Conservation (phyloP, 352 stramenopile genomes). For the Phytopythium kandeliae region DNA sequence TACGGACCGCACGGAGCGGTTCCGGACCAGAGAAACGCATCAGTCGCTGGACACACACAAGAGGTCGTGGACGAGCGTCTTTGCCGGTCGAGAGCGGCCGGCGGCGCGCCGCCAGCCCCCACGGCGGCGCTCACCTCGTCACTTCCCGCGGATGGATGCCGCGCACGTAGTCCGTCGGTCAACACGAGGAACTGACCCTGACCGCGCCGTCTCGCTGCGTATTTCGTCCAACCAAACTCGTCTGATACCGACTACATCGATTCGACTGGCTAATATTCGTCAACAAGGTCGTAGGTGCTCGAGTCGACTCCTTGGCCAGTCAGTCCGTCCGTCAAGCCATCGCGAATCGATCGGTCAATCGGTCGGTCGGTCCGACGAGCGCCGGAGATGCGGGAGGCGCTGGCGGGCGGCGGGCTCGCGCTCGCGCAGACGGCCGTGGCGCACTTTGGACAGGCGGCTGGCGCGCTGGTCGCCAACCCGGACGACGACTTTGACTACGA, state of each 20-base stretch:
- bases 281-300: too few relatives aligned
- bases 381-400: conserved; percentile 39
- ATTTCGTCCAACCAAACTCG: neutral
- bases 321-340: too few relatives aligned
- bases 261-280: too few relatives aligned
- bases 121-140: too few relatives aligned
- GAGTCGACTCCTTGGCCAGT: too few relatives aligned
- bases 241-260: neutral
- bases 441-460: conserved; percentile 40
- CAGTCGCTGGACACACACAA: neutral
- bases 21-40: neutral
- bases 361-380: too few relatives aligned
- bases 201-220: too few relatives aligned
- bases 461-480: conserved; percentile 27
- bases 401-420: conserved; percentile 35
- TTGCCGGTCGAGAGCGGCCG: neutral
- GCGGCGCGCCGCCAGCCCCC: neutral
- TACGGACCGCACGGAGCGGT: neutral
- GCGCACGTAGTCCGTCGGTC: neutral
- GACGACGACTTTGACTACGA: conserved; percentile 79
- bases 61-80: neutral
- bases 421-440: conserved; percentile 64
- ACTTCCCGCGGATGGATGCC: too few relatives aligned
- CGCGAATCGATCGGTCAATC: too few relatives aligned
- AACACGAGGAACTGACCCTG: neutral